Percentiles rank a stretch among this genome's conserved stretches.
Conservation (phyloP, 768 basidiomycete species). For the Cystofilobasidium capitatum region DNA sequence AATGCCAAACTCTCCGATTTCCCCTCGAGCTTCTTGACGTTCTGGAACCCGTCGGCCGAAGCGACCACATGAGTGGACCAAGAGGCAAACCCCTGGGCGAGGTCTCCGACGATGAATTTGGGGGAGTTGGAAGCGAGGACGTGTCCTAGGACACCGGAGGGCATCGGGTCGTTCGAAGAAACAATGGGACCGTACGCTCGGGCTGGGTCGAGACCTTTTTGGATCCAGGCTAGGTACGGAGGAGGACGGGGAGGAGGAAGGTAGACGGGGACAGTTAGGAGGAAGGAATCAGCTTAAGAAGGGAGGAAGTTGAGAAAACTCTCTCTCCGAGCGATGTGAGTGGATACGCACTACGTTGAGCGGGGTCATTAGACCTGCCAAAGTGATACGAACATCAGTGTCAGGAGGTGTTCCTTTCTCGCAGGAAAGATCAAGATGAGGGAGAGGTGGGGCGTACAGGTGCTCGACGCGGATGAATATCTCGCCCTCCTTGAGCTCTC, state of each 20-base stretch:
- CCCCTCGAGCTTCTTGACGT: conserved; percentile 19
- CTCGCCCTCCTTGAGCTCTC: conserved; percentile 33
- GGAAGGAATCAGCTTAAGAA: too few relatives aligned
- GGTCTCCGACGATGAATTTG: conserved; percentile 24
- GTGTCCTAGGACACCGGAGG: conserved; percentile 26
- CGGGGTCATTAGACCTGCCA: conserved; percentile 33
- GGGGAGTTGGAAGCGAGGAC: conserved; percentile 31
- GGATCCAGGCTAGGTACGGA: conserved; percentile 23
- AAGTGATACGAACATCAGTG: too few relatives aligned
- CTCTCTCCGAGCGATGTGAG: too few relatives aligned
- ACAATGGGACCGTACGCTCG: conserved; percentile 11
- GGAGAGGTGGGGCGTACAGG: conserved; percentile 13
- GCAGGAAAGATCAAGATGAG: not conserved
- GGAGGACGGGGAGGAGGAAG: conserved; percentile 6
- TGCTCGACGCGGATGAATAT: conserved; percentile 32
- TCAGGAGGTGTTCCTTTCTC: not conserved
- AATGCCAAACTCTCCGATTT: conserved; percentile 28
- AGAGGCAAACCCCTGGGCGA: conserved; percentile 8
- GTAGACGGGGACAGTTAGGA: not conserved
- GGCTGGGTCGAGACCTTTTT: conserved; percentile 4
- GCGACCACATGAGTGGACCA: conserved; percentile 34
- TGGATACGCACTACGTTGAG: conserved; percentile 28
- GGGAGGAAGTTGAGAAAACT: too few relatives aligned
- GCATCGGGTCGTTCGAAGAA: conserved; percentile 1
- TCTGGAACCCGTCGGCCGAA: conserved; percentile 12